Conservation (phyloP, 1,139 yeast species). For the Suhomyces taliae region DNA sequence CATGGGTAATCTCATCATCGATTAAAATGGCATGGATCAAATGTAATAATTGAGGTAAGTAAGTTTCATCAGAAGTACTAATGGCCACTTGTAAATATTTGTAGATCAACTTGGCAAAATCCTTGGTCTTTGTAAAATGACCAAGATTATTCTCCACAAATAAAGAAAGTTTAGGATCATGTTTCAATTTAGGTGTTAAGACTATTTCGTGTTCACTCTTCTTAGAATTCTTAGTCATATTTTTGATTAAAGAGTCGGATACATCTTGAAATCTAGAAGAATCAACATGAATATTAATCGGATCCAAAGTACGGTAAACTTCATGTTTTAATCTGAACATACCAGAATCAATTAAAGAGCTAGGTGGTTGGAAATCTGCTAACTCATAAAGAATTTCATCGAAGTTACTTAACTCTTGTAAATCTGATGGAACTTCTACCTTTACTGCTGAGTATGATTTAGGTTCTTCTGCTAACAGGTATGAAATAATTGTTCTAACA, state of each 20-base stretch:
- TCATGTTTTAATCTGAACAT: slow-evolving; percentile 47
- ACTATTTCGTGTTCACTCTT: slow-evolving; percentile 45
- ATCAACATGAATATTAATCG: slow-evolving; percentile 38
- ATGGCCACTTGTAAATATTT: slow-evolving; percentile 56
- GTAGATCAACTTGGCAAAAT: slow-evolving; percentile 57
- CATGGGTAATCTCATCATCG: slow-evolving; percentile 51
- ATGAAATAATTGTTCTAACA: slow-evolving; percentile 42
- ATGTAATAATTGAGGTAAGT: slow-evolving; percentile 60
- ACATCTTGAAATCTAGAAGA: slow-evolving; percentile 36
- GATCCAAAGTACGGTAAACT: slow-evolving; percentile 34
- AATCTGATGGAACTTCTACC: slow-evolving; percentile 35
- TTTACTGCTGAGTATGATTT: slow-evolving; percentile 52
- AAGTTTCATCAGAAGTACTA: slow-evolving; percentile 51
- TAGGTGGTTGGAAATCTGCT: slow-evolving; percentile 45
- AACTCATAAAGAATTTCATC: slow-evolving; percentile 39
- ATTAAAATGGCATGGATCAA: slow-evolving; percentile 62
- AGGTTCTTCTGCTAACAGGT: slow-evolving; percentile 54
- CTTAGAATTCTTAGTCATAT: slow-evolving; percentile 27
- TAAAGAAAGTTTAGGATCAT: slow-evolving; percentile 21
- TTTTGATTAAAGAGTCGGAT: slow-evolving; percentile 31
- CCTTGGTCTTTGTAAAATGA: slow-evolving; percentile 48
- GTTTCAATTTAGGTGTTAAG: slow-evolving; percentile 24
- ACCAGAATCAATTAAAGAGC: slow-evolving; percentile 42
- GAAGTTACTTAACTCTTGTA: slow-evolving; percentile 34
- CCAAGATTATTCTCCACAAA: slow-evolving; percentile 42